Percentiles rank a stretch among this genome's conserved stretches.
Conservation (phyloP, 169 alveolate species). For the Plasmodium falciparum region DNA sequence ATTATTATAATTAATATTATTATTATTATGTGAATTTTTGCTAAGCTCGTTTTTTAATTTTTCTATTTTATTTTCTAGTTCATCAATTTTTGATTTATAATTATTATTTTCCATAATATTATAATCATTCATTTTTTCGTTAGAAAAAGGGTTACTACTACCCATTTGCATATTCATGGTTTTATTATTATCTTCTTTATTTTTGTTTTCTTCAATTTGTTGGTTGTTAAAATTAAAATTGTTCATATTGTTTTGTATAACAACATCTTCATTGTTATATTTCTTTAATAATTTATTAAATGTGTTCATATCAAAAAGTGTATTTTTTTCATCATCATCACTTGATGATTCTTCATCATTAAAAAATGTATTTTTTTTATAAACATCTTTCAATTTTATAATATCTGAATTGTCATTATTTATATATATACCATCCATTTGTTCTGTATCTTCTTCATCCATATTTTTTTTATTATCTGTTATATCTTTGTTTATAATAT, state of each 20-base stretch:
- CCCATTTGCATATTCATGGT: neutral
- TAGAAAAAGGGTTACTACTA: too few species aligned
- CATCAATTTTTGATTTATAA: too few species aligned
- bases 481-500: neutral
- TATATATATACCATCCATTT: neutral
- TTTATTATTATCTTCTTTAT: constrained; percentile 1
- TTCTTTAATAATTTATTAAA: too few species aligned
- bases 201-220: neutral
- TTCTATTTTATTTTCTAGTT: constrained; percentile 4
- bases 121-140: too few species aligned
- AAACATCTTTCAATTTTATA: constrained; percentile 41
- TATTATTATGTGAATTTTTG: neutral
- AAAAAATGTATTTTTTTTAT: constrained; percentile 32
- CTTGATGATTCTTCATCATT: neutral
- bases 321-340: neutral
- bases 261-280: too few species aligned
- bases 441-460: constrained; percentile 7
- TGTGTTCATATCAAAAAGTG: too few species aligned
- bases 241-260: neutral
- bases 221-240: neutral
- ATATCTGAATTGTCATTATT: constrained; percentile 5
- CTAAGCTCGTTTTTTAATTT: neutral
- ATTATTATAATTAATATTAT: neutral
- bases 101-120: neutral
- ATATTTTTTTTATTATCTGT: constrained; percentile 1